These are phyloP conservation scores for Mrakia gelida DNA, from an alignment of 768 basidiomycete genomes.

Conservation along the genomic window DNA sequence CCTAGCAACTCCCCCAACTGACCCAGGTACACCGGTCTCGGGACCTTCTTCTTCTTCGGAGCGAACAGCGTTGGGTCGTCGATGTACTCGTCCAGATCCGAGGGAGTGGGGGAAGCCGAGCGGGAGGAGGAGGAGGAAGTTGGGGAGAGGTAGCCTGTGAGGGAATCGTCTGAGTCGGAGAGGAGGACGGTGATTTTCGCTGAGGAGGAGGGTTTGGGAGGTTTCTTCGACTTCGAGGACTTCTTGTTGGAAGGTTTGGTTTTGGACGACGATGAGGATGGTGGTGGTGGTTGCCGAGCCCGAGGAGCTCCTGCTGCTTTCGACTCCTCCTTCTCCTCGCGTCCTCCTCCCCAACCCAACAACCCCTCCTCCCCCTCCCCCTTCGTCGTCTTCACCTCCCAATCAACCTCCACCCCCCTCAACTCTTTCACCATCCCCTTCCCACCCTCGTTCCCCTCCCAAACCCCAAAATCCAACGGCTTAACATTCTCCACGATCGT, in stretches of 20 bases:
- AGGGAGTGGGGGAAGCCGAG: constrained; percentile 72
- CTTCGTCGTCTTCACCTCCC: constrained; percentile 11
- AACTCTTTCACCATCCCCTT: constrained; percentile 62
- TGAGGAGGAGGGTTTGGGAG: constrained; percentile 34
- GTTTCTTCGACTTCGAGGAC: constrained; percentile 46
- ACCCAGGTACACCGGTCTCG: constrained; percentile 82
- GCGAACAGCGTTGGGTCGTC: constrained; percentile 73
- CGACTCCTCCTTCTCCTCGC: neutral
- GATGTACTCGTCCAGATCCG: constrained; percentile 75
- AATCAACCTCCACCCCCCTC: constrained; percentile 44
- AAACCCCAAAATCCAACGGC: constrained; percentile 67
- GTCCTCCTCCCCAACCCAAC: constrained; percentile 1
- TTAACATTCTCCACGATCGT: constrained; percentile 46
- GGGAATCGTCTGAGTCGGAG: constrained; percentile 71
- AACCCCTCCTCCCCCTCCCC: constrained; percentile 2
- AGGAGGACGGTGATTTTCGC: constrained; percentile 56
- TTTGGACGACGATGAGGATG: constrained; percentile 33
- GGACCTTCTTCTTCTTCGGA: constrained; percentile 56
- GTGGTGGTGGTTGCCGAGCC: neutral
- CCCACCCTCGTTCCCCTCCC: constrained; percentile 71
- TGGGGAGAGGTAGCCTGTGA: constrained; percentile 67
- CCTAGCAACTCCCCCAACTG: constrained; percentile 78
- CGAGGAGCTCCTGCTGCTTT: neutral
- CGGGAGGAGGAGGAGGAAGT: constrained; percentile 58
- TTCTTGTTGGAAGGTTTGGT: constrained; percentile 48